phyloP scores from a whole-genome alignment of 176 grass and related monocot genomes.

The Phoenix roebelenii region DNA sequence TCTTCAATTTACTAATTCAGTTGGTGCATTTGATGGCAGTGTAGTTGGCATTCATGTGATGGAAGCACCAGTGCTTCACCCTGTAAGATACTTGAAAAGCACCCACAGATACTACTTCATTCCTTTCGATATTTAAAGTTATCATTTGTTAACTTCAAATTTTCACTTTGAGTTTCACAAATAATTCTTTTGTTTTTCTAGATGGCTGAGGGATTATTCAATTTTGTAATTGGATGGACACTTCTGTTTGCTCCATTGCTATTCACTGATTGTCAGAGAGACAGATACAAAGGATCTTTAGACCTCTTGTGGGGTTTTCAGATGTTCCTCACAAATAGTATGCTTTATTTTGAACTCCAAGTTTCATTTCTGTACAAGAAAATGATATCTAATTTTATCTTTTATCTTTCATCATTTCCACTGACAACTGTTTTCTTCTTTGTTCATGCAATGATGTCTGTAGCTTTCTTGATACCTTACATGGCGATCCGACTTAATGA shows the following conservation, averaged over 20 bases:
- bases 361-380: background rate
- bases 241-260: constrained; percentile 74
- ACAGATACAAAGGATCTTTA: constrained; percentile 63
- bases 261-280: constrained; percentile 59
- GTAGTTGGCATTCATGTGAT: constrained; percentile 65
- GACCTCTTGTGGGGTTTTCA: constrained; percentile 78
- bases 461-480: constrained; percentile 96
- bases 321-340: constrained; percentile 99
- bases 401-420: background rate
- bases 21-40: constrained; percentile 33
- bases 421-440: background rate
- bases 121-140: background rate
- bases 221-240: constrained; percentile 85
- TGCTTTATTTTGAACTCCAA: constrained; percentile 11
- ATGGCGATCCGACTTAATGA: constrained; percentile 85
- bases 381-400: background rate
- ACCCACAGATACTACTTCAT: background rate
- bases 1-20: constrained; percentile 13
- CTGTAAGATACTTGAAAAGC: constrained; percentile 35
- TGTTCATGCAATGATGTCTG: background rate
- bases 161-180: background rate
- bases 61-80: constrained; percentile 70
- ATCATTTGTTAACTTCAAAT: background rate
- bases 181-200: constrained; percentile 16
- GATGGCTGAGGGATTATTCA: constrained; percentile 82